Base-by-base conservation (phyloP, 495 filamentous ascomycete genomes). In the Oidiodendron maius region DNA sequence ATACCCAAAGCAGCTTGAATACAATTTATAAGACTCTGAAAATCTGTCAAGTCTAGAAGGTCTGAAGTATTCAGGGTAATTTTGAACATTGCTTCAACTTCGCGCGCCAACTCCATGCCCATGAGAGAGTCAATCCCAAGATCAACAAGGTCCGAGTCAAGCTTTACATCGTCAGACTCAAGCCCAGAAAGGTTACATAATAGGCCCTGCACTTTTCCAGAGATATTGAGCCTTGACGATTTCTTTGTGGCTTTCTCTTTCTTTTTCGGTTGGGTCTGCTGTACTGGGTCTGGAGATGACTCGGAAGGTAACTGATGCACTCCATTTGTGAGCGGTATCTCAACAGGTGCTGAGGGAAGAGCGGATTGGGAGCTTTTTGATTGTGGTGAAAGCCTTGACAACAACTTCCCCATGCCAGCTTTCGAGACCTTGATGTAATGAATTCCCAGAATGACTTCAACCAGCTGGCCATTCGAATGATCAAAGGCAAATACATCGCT, bases 401-500 rank as follows among this genome's bases (percentile, higher is more conserved):
- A 38, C 40, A 70, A 37, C 49, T 64, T 72, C 43, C 64, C 55
- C 61, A 78, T 71, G 3, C 67, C 59, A 3, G 53, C 53, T 49
- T 73, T 76, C 1, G 69, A 32, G 3, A 78, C 65, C 15, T 58
- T 63, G 1, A 49, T 44, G 54, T 74, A 81, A 5, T 65, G 60
- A 35, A 81, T 60, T 2, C 77, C 77, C 8, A 78, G 59, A 13
- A 78, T 72, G 2, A 71, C 63, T 38, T 79, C 75, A 0, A 61
- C 46, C 5, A 81, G 54, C 2, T 44, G 24, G 0, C 73, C 70
- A 8, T 50, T 69, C 0, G 44, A 47, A 0, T 70, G 36, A 46
- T 78, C 66, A 54, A 77, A 81, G 0, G 74, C 57, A 51, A 78
- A 81, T 1, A 79, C 58, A 42, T 81, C 77, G 0, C 60, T 76